A percentile compares a stretch with the other conserved stretches of the same genome.
Evolutionary conservation across 2,329 filamentous ascomycete genomes (phyloP).

Genomic region (Dactylonectria macrodidyma): DNA sequence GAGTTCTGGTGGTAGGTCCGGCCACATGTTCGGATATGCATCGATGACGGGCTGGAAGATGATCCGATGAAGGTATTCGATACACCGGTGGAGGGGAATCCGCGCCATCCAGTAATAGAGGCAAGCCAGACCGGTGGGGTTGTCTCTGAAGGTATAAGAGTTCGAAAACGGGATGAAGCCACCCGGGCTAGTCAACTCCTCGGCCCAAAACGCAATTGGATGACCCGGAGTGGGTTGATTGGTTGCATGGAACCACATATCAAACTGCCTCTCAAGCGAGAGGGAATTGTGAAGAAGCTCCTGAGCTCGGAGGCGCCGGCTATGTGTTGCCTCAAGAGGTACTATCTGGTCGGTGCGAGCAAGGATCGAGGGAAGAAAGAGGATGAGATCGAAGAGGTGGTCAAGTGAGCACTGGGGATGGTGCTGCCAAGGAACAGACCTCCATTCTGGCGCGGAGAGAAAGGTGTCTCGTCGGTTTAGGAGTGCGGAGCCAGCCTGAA

Average conservation of each 20-base stretch:
- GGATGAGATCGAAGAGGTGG: conserved; percentile 65
- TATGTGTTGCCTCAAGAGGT: conserved; percentile 55
- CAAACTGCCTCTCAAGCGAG: conserved; percentile 63
- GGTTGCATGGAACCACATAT: conserved; percentile 61
- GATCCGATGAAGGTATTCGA: conserved; percentile 61
- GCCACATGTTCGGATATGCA: conserved; percentile 56
- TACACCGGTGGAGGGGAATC: conserved; percentile 64
- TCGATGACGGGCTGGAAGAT: conserved; percentile 62
- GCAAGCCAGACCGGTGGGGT: conserved; percentile 62
- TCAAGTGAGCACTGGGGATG: conserved; percentile 68
- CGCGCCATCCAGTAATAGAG: conserved; percentile 69
- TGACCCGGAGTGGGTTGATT: conserved; percentile 47
- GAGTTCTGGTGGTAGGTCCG: conserved; percentile 55
- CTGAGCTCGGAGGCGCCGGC: conserved; percentile 61
- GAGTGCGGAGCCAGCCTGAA: conserved; percentile 63
- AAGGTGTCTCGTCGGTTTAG: conserved; percentile 66
- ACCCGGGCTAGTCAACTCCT: conserved; percentile 49
- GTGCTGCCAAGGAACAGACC: conserved; percentile 64
- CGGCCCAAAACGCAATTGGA: conserved; percentile 58
- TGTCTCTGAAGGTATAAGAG: conserved; percentile 61
- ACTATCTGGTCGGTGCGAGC: conserved; percentile 60
- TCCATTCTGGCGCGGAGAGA: conserved; percentile 67
- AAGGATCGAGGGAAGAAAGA: conserved; percentile 64
- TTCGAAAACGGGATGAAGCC: conserved; percentile 61
- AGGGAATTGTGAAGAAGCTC: conserved; percentile 65